These are phyloP conservation scores for Fusarium denticulatum DNA, from an alignment of 2,329 filamentous ascomycete species.

Conservation along the genomic window DNA sequence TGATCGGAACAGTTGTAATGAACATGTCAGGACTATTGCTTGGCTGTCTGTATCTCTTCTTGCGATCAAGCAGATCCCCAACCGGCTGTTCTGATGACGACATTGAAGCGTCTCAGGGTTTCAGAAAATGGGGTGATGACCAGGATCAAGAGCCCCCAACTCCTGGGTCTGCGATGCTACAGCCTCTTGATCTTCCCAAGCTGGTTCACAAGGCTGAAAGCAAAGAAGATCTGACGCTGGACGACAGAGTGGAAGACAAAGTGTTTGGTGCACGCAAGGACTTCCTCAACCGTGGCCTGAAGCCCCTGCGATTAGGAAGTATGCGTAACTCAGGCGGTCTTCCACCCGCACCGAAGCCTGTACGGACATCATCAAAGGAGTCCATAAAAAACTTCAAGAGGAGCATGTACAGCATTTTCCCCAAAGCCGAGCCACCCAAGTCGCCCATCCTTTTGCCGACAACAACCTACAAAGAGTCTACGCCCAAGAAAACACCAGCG, in stretches of 20 bases:
- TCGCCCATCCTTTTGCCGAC: slow-evolving; percentile 56
- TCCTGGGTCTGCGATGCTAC: slow-evolving; percentile 13
- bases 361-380: slow-evolving; percentile 27
- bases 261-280: slow-evolving; percentile 41
- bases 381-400: slow-evolving; percentile 40
- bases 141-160: slow-evolving; percentile 22
- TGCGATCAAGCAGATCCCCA: slow-evolving; percentile 70
- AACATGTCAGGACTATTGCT: slow-evolving; percentile 74
- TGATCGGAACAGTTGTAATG: slow-evolving; percentile 72
- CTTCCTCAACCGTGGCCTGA: slow-evolving; percentile 29
- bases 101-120: slow-evolving; percentile 9
- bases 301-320: slow-evolving; percentile 34
- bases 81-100: slow-evolving; percentile 57
- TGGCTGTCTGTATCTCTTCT: slow-evolving; percentile 72
- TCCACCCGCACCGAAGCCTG: slow-evolving; percentile 27
- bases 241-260: slow-evolving; percentile 47
- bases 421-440: slow-evolving; percentile 26
- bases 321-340: slow-evolving; percentile 32
- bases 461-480: slow-evolving; percentile 54
- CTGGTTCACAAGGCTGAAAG: slow-evolving; percentile 19
- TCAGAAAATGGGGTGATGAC: slow-evolving; percentile 30
- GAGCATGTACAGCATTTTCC: slow-evolving; percentile 44
- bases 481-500: slow-evolving; percentile 12
- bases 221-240: slow-evolving; percentile 19
- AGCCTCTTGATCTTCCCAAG: slow-evolving; percentile 15